These are phyloP conservation scores for Aureobasidium sp. DNA, from an alignment of 2,329 filamentous ascomycete species.

Conservation along the genomic window DNA sequence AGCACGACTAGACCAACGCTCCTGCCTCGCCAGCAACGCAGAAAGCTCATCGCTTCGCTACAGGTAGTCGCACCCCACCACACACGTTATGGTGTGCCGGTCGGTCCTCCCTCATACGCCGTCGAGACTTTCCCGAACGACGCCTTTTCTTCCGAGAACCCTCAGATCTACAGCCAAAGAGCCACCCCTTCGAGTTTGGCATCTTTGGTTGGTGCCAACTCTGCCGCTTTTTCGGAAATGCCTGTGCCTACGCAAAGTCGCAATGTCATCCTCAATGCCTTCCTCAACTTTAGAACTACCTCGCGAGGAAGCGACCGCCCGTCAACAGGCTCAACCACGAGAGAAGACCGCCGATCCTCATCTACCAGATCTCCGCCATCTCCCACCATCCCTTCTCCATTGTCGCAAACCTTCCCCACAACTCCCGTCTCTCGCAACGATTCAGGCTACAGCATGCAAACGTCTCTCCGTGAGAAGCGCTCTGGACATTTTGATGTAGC, in stretches of 20 bases:
- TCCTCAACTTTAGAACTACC: conserved; percentile 65
- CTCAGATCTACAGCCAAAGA: conserved; percentile 65
- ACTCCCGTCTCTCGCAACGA: conserved; percentile 83
- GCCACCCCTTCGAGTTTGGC: conserved; percentile 64
- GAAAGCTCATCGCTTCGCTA: conserved; percentile 80
- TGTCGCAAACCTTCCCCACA: conserved; percentile 66
- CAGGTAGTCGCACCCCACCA: conserved; percentile 88
- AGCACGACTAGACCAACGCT: conserved; percentile 68
- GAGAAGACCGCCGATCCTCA: conserved; percentile 26
- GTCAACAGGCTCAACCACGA: conserved; percentile 55
- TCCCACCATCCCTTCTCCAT: conserved; percentile 67
- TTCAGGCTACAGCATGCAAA: conserved; percentile 78
- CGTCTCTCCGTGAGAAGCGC: conserved; percentile 83
- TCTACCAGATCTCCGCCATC: conserved; percentile 45
- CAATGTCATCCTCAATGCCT: conserved; percentile 81
- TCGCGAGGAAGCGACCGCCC: conserved; percentile 59
- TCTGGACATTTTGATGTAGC: conserved; percentile 81
- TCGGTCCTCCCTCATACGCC: conserved; percentile 86
- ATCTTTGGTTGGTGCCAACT: conserved; percentile 83
- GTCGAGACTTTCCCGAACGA: conserved; percentile 89
- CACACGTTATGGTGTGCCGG: conserved; percentile 71
- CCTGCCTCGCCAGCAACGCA: conserved; percentile 77
- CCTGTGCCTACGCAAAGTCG: conserved; percentile 43
- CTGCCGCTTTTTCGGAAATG: conserved; percentile 59
- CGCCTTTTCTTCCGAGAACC: conserved; percentile 78